A percentile compares a stretch with the other conserved stretches of the same genome.
Conservation (phyloP, 106 monocot species). For the Dioscorea zingiberensis region DNA sequence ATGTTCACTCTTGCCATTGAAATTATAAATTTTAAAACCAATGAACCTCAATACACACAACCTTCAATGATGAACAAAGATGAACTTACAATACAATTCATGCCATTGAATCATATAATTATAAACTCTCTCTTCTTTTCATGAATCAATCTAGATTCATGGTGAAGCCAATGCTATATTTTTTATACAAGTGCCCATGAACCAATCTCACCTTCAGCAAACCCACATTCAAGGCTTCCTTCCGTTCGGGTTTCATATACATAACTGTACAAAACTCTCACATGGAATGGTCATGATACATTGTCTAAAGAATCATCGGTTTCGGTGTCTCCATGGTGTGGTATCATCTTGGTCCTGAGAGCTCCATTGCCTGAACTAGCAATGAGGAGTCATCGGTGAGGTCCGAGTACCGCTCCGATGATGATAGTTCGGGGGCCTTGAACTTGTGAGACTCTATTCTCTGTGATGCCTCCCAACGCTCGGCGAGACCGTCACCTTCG, state of each 20-base stretch:
- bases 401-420: conserved; percentile 51
- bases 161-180: background rate
- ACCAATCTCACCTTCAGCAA: background rate
- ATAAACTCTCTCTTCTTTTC: background rate
- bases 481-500: conserved; percentile 72
- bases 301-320: too few relatives aligned
- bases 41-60: too few relatives aligned
- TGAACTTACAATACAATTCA: background rate
- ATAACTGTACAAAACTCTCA: too few relatives aligned
- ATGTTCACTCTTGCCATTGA: too few relatives aligned
- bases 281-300: too few relatives aligned
- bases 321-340: too few relatives aligned
- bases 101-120: background rate
- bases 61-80: too few relatives aligned
- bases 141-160: background rate
- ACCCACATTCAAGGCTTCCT: too few relatives aligned
- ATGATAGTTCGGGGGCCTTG: conserved; percentile 33
- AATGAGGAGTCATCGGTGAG: conserved; percentile 73
- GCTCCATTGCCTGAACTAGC: conserved; percentile 79
- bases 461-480: conserved; percentile 73
- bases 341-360: conserved; percentile 85
- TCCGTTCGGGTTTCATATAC: too few relatives aligned
- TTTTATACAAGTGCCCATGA: too few relatives aligned
- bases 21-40: too few relatives aligned
- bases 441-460: conserved; percentile 23